These are phyloP conservation scores for Mycena galericulata DNA, from an alignment of 768 basidiomycete genomes.

Conservation along the genomic window DNA sequence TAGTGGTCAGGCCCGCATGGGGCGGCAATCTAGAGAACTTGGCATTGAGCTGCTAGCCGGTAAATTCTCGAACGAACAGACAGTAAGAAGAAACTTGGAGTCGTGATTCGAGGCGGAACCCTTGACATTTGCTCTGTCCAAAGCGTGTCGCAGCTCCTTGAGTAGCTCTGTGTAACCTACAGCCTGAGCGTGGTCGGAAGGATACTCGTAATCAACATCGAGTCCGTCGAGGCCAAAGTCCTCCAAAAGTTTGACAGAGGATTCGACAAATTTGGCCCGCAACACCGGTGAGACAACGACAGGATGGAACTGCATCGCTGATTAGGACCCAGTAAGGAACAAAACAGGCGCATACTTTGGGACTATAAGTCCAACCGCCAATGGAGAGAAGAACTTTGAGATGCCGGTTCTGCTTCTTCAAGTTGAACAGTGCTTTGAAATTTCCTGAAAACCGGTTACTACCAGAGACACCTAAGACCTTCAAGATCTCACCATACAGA, in stretches of 20 bases:
- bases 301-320: conserved; percentile 45
- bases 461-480: background rate
- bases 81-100: conserved; percentile 80
- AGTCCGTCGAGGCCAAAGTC: conserved; percentile 94
- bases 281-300: conserved; percentile 74
- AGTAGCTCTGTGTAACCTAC: conserved; percentile 87
- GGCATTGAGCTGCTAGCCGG: conserved; percentile 8
- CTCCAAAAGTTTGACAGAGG: conserved; percentile 83
- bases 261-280: conserved; percentile 83
- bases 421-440: conserved; percentile 90
- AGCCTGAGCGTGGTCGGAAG: conserved; percentile 81
- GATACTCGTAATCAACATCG: conserved; percentile 96
- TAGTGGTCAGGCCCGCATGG: conserved; percentile 93
- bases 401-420: conserved; percentile 89
- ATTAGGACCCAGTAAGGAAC: too few relatives aligned
- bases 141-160: conserved; percentile 74
- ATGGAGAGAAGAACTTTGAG: conserved; percentile 89
- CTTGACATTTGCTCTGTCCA: conserved; percentile 75
- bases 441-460: conserved; percentile 58
- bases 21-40: conserved; percentile 77
- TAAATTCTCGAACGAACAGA: conserved; percentile 48
- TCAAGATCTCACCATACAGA: conserved; percentile 67
- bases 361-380: conserved; percentile 95
- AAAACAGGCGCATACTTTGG: conserved; percentile 54
- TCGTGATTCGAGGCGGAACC: conserved; percentile 66